Evolutionary conservation across 768 basidiomycete species (phyloP).

Genomic region (Gloeostereum incarnatum): DNA sequence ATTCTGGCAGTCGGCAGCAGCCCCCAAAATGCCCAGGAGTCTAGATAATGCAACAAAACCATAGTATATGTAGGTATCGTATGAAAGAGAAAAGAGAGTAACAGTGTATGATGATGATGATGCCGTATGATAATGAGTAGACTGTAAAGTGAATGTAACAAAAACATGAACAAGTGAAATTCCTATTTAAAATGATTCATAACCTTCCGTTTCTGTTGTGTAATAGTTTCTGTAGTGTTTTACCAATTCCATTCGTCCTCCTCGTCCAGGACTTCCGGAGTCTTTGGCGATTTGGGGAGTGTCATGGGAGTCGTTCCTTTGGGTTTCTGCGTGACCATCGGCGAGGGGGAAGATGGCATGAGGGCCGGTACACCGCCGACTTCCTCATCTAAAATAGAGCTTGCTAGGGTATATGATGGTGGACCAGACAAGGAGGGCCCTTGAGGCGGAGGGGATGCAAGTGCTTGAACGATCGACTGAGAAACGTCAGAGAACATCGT

Average conservation of each 20-base stretch:
- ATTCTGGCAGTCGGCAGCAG: too few relatives aligned
- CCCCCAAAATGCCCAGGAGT: too few relatives aligned
- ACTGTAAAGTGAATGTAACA: too few relatives aligned
- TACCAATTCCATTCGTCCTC: conserved; percentile 9
- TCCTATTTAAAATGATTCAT: too few relatives aligned
- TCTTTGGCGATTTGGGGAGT: conserved; percentile 4
- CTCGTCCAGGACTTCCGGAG: not conserved
- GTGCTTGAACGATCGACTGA: conserved; percentile 39
- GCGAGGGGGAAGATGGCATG: not conserved
- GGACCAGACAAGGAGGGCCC: conserved; percentile 14
- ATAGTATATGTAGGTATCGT: too few relatives aligned
- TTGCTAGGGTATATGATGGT: conserved; percentile 5
- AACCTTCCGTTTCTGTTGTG: too few relatives aligned
- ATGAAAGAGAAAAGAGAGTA: too few relatives aligned
- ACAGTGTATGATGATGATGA: too few relatives aligned
- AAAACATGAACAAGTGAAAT: too few relatives aligned
- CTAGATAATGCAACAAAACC: too few relatives aligned
- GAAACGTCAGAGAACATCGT: conserved; percentile 58
- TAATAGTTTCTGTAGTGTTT: too few relatives aligned
- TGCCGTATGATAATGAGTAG: too few relatives aligned
- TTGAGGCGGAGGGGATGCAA: conserved; percentile 25
- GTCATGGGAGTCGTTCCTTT: conserved; percentile 2
- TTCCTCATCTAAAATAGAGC: not conserved
- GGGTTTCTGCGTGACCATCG: not conserved
- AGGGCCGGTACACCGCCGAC: not conserved